These are phyloP conservation scores for Jamesozyma piceae DNA, from an alignment of 805 yeast species.

Conservation along the genomic window DNA sequence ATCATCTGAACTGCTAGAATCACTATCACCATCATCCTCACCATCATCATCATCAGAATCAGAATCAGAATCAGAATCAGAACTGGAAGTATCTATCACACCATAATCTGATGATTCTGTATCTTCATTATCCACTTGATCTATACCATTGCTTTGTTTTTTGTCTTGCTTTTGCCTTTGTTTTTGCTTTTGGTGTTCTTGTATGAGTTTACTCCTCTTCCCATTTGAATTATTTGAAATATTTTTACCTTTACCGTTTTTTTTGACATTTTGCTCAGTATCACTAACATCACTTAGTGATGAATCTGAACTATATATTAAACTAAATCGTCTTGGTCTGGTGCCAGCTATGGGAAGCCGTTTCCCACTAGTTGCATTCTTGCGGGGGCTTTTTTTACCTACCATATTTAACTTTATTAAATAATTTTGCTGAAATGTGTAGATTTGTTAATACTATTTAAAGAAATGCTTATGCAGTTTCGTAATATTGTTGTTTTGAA, in stretches of 20 bases:
- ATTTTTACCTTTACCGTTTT: constrained; percentile 11
- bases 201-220: constrained; percentile 31
- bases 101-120: constrained; percentile 21
- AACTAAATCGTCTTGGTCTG: constrained; percentile 36
- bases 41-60: constrained; percentile 30
- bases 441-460: too few relatives aligned
- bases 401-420: constrained; percentile 2
- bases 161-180: constrained; percentile 19
- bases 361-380: constrained; percentile 8
- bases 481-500: too few relatives aligned
- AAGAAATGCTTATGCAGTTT: too few relatives aligned
- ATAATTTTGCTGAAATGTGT: too few relatives aligned
- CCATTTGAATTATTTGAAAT: constrained; percentile 24
- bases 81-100: constrained; percentile 23
- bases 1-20: constrained; percentile 48
- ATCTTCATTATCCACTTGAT: constrained; percentile 13
- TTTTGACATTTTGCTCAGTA: constrained; percentile 14
- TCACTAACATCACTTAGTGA: constrained; percentile 33
- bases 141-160: constrained; percentile 11
- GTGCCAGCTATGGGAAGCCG: neutral
- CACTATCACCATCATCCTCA: constrained; percentile 34
- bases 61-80: constrained; percentile 24
- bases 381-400: constrained; percentile 22
- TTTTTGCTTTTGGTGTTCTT: constrained; percentile 8
- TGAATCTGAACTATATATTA: constrained; percentile 37